Percentiles rank a stretch among this genome's conserved stretches.
Conservation (phyloP, 1,284 basidiomycete species). For the Serendipita sp. region DNA sequence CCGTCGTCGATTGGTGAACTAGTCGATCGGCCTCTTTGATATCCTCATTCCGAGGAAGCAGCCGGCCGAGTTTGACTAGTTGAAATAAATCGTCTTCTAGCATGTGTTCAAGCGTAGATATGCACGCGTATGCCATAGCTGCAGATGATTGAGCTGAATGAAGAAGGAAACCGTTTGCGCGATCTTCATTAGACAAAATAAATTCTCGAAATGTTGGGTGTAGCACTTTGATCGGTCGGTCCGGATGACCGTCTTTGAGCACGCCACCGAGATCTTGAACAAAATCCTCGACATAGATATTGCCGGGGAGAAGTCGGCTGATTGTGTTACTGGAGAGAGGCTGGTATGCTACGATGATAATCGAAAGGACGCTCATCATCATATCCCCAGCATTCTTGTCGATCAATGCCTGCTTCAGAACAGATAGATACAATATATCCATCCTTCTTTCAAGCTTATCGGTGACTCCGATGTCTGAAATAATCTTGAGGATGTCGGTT, state of each 20-base stretch:
- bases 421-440: too few species aligned
- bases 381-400: neutral
- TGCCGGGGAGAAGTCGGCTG: neutral
- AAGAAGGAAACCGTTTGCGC: neutral
- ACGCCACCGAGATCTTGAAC: constrained; percentile 7
- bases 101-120: constrained; percentile 13
- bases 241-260: neutral
- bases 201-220: constrained; percentile 14
- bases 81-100: constrained; percentile 19
- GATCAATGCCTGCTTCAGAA: neutral
- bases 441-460: too few species aligned
- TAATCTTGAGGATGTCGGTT: too few species aligned
- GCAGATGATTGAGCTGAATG: neutral
- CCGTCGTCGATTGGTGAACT: constrained; percentile 14
- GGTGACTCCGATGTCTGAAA: too few species aligned
- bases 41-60: constrained; percentile 16
- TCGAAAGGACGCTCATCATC: neutral
- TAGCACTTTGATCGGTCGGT: constrained; percentile 10
- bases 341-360: neutral
- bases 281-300: neutral
- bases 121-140: constrained; percentile 2
- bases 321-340: neutral
- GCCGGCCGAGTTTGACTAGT: constrained; percentile 15
- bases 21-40: constrained; percentile 13
- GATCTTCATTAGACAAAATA: neutral